Base-by-base conservation (phyloP, 2,329 filamentous ascomycete species). In the Cladophialophora yegresii region DNA sequence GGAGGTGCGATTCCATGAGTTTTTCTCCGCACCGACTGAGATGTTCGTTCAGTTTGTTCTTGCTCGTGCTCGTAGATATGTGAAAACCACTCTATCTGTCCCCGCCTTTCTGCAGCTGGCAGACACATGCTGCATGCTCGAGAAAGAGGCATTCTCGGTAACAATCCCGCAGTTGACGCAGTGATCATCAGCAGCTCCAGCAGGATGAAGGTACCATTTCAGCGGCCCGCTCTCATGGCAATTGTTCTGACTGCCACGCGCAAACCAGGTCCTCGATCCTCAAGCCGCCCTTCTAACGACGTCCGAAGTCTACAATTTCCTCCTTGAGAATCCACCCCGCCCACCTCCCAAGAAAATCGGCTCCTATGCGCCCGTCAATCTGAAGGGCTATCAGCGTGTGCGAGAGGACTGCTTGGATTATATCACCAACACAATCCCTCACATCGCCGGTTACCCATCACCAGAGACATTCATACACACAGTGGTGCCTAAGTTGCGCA, bases 361-460 rank as follows among this genome's bases (percentile, higher is more conserved):
- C n/a, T 68, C 68, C 9, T 70, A 71, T 56, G 73, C 75, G 58
- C 74, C 76, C 10, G 75, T 78, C 4, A 77, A 76, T 62, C 73
- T 81, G n/a, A 71, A 78, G 60, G 78, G 79, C 63, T 78, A 81
- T 69, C 78, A 79, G 66, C 78, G 77, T 1, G 77, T 81, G 20
- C 75, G 80, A 13, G 78, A 79, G 63, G 79, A 81, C 63, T 66
- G 68, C 22, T 47, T 63, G 43, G 54, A 61, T 32, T 69, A 67
- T 49, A 49, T 68, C 26, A 56, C 58, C 9, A 62, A 51, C 12
- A 71, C 66, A 2, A 32, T 65, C 16, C 68, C 68, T 9, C 63
- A 69, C 50, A 58, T 69, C 10, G 45, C 57, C 7, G 43, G 26
- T n/a, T 60, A 50, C 20, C 78, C 77, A 16, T 73, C 75, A 0